Conservation (phyloP, 2,329 filamentous ascomycete species). For the Pseudocercospora musae region DNA sequence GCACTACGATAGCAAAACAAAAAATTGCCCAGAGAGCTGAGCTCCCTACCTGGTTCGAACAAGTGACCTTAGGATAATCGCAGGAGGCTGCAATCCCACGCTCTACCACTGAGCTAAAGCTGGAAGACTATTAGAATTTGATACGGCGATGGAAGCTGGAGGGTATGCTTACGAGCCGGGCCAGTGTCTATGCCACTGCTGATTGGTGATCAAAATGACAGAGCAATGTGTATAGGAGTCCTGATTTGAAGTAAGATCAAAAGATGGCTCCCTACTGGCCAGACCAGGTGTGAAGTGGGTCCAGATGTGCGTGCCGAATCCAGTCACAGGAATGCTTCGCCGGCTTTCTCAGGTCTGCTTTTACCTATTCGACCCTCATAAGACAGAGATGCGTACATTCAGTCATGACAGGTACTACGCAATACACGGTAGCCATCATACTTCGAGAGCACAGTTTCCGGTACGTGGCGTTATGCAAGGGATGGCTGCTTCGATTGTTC, state of each 20-base stretch:
- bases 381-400: not conserved
- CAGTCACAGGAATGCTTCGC: not conserved
- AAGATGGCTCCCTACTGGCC: not conserved
- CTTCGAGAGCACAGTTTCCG: not conserved
- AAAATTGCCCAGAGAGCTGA: conserved; percentile 1
- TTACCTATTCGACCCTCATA: not conserved
- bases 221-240: too few species aligned
- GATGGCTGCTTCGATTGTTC: not conserved
- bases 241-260: not conserved
- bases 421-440: not conserved
- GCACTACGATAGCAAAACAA: not conserved
- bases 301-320: not conserved
- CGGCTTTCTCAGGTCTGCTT: not conserved
- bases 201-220: not conserved
- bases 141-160: too few species aligned
- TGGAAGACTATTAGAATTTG: too few species aligned
- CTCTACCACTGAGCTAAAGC: conserved; percentile 30
- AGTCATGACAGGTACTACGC: not conserved
- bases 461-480: not conserved
- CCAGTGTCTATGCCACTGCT: not conserved
- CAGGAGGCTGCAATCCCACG: conserved; percentile 25
- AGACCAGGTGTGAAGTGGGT: not conserved
- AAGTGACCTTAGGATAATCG: conserved; percentile 26
- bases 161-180: too few species aligned
- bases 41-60: conserved; percentile 27